Conservation (phyloP, 2,329 filamentous ascomycete species). For the Trichoderma sp. region DNA sequence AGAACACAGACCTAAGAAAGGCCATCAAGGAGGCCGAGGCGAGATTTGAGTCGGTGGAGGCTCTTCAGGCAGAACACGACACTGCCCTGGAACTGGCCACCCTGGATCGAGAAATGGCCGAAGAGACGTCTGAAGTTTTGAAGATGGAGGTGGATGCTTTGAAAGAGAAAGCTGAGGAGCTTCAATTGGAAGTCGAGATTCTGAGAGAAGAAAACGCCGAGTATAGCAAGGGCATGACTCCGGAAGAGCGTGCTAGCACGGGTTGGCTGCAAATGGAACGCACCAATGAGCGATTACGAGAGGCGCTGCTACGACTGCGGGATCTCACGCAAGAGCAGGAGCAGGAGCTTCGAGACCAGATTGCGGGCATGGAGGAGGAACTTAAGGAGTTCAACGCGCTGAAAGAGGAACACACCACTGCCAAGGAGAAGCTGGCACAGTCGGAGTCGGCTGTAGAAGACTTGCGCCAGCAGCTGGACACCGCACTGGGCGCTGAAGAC, state of each 20-base stretch:
- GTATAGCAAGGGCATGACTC: conserved; percentile 76
- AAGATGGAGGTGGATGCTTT: conserved; percentile 77
- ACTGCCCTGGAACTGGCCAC: conserved; percentile 80
- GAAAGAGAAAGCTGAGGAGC: conserved; percentile 73
- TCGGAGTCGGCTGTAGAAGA: conserved; percentile 77
- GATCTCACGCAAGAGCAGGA: conserved; percentile 87
- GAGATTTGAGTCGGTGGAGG: conserved; percentile 64
- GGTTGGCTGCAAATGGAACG: conserved; percentile 91
- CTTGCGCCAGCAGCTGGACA: conserved; percentile 85
- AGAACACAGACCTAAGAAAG: conserved; percentile 72
- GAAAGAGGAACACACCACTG: conserved; percentile 66
- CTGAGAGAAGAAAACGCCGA: conserved; percentile 83
- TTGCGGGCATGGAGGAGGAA: conserved; percentile 70
- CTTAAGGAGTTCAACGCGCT: conserved; percentile 63
- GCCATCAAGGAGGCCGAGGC: conserved; percentile 72
- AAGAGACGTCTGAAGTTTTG: conserved; percentile 80
- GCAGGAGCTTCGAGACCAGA: conserved; percentile 70
- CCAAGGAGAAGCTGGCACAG: conserved; percentile 69
- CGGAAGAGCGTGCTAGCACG: conserved; percentile 80
- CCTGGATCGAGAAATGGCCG: conserved; percentile 92
- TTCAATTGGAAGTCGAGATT: conserved; percentile 84
- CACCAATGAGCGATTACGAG: conserved; percentile 80
- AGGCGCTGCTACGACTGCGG: conserved; percentile 78
- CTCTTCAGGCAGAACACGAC: conserved; percentile 79
- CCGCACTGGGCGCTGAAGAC: conserved; percentile 81